Percentiles rank a stretch among this genome's conserved stretches.
These are phyloP conservation scores for Populus hybrid DNA, from an alignment of 441 rosid species.

Conservation along the genomic window DNA sequence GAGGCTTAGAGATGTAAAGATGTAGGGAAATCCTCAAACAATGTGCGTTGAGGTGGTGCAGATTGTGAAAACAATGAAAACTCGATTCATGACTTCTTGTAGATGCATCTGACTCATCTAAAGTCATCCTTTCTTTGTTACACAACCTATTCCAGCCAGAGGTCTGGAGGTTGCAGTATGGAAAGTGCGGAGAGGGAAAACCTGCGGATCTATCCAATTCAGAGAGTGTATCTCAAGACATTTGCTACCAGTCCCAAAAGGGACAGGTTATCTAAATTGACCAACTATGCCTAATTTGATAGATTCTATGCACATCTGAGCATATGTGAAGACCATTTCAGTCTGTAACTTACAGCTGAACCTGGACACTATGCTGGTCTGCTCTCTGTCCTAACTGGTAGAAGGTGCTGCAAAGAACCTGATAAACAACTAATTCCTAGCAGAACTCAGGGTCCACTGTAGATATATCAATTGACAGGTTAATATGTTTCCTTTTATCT, in stretches of 20 bases:
- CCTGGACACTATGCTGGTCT: not conserved
- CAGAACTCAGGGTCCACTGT: not conserved
- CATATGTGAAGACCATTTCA: not conserved
- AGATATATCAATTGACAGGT: not conserved
- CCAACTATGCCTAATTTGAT: not conserved
- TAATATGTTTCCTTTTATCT: not conserved
- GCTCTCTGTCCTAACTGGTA: not conserved
- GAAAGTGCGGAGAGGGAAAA: not conserved
- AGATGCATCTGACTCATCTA: not conserved
- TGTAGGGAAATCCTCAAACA: not conserved
- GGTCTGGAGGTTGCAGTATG: not conserved
- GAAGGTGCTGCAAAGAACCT: not conserved
- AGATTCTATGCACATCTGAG: not conserved
- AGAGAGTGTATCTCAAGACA: not conserved
- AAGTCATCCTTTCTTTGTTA: not conserved
- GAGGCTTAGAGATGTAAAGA: not conserved
- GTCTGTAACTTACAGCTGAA: not conserved
- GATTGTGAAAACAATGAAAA: not conserved
- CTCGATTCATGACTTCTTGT: not conserved
- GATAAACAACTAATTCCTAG: not conserved
- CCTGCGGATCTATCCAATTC: not conserved
- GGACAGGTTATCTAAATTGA: not conserved
- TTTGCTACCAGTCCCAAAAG: not conserved
- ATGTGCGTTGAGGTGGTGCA: not conserved
- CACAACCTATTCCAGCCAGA: not conserved